These are phyloP conservation scores for Mangifera indica DNA, from an alignment of 345 rosid species.

Conservation along the genomic window DNA sequence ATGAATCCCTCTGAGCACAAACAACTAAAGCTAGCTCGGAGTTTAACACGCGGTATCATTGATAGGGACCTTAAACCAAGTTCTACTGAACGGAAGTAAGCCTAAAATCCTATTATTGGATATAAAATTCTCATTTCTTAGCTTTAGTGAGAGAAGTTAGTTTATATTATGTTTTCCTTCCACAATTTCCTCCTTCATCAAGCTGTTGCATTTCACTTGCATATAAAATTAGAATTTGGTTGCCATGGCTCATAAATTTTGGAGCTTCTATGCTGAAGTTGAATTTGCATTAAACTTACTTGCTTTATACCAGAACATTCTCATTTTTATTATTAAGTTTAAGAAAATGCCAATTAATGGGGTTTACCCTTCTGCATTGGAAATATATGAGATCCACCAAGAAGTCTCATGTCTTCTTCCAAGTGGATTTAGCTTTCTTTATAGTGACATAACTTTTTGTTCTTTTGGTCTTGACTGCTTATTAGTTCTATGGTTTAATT, in stretches of 20 bases:
- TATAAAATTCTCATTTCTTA: not conserved
- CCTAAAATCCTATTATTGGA: conserved; percentile 12
- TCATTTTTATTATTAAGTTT: too few species aligned
- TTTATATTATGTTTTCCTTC: not conserved
- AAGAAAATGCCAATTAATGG: too few species aligned
- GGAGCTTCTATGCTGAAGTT: not conserved
- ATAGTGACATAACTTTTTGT: not conserved
- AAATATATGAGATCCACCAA: not conserved
- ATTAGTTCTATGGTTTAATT: conserved; percentile 6
- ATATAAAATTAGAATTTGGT: not conserved
- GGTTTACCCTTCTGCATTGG: not conserved
- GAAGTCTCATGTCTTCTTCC: not conserved
- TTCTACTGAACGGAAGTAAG: conserved; percentile 78
- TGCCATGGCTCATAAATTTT: not conserved
- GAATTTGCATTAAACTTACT: not conserved
- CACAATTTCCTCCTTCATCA: not conserved
- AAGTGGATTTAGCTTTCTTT: not conserved
- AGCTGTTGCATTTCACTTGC: not conserved
- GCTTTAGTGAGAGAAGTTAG: not conserved
- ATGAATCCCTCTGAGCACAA: conserved; percentile 97
- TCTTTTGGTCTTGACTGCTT: not conserved
- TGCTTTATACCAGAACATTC: too few species aligned
- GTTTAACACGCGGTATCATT: conserved; percentile 92
- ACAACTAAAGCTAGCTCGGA: conserved; percentile 95
- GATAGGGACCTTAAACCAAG: conserved; percentile 99